Percentiles rank a stretch among this genome's conserved stretches.
These are phyloP conservation scores for Cyclocybe aegerita DNA, from an alignment of 768 basidiomycete species.

Conservation along the genomic window DNA sequence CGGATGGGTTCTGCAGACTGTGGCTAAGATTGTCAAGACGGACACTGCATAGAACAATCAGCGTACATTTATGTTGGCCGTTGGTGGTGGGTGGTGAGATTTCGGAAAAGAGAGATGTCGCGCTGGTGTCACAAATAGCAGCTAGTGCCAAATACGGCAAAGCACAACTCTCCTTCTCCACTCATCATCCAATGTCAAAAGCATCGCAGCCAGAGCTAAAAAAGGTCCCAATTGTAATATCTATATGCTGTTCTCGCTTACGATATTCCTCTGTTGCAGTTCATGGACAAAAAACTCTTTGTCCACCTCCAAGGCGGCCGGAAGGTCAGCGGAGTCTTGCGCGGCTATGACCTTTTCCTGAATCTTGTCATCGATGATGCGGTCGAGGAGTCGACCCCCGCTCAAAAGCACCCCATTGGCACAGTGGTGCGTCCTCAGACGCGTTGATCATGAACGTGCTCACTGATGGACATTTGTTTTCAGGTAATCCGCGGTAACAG, in stretches of 20 bases:
- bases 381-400: slow-evolving; percentile 85
- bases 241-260: not conserved
- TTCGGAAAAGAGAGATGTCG: slow-evolving; percentile 1
- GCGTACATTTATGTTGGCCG: slow-evolving; percentile 9
- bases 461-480: slow-evolving; percentile 5
- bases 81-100: not conserved
- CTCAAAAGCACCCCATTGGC: slow-evolving; percentile 87
- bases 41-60: not conserved
- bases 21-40: not conserved
- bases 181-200: slow-evolving; percentile 69
- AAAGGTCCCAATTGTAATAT: slow-evolving; percentile 62
- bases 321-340: slow-evolving; percentile 91
- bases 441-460: slow-evolving; percentile 1
- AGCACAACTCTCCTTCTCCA: slow-evolving; percentile 23
- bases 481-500: slow-evolving; percentile 98
- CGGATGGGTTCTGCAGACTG: slow-evolving; percentile 8
- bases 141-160: slow-evolving; percentile 33
- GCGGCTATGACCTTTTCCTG: slow-evolving; percentile 98
- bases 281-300: slow-evolving; percentile 98
- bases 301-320: slow-evolving; percentile 92
- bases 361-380: slow-evolving; percentile 98
- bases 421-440: slow-evolving; percentile 70
- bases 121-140: slow-evolving; percentile 7
- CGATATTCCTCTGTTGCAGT: slow-evolving; percentile 44
- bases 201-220: slow-evolving; percentile 97